Base-by-base conservation (phyloP, 2,329 filamentous ascomycete genomes). In the Cladophialophora yegresii region DNA sequence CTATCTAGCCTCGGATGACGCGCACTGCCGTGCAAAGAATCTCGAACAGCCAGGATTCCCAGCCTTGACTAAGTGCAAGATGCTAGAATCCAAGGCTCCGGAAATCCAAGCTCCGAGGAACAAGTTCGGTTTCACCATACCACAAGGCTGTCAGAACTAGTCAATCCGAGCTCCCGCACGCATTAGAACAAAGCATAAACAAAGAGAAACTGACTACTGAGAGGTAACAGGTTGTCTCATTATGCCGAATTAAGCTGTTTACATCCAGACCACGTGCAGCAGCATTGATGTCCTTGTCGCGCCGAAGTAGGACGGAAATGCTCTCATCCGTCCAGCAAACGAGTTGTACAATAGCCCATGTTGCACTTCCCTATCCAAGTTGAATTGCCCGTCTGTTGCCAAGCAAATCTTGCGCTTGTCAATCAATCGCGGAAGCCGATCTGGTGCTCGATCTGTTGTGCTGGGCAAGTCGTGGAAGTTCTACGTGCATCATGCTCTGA, bases 181-280 rank as follows among this genome's bases (percentile, higher is more conserved):
- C 50, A 28, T 9, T n/a, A 20, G 47, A 9, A 28, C 22, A 54
- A 13, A 12, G 26, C 22, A 50, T 20, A 40, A 45, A 45, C 26
- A 45, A 33, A 43, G n/a, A 45, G 53, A 51, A 62, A 62, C 26
- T 4, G 23, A 26, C 32, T 23, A 45, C 54, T 26, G 32, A 26
- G 53, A 58, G 45, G 55, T 54, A 56, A 65, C 49, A 33, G 23
- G 51, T 54, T 51, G 60, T 69, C 65, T 67, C 67, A 69, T 69
- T 69, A 67, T 67, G 65, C 63, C 67, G 65, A 62, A 67, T 64
- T 67, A 62, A 63, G 65, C 26, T 64, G 45, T 65, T 58, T 63
- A 62, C 63, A 43, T 64, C 60, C 61, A 53, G 62, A 47, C 64
- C 61, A 64, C 65, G 56, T 61, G 54, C 66, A 63, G 54, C 66